Percentiles rank a stretch among this genome's conserved stretches.
These are phyloP conservation scores for Phytophthora colocasiae DNA, from an alignment of 352 stramenopile species.

Conservation along the genomic window DNA sequence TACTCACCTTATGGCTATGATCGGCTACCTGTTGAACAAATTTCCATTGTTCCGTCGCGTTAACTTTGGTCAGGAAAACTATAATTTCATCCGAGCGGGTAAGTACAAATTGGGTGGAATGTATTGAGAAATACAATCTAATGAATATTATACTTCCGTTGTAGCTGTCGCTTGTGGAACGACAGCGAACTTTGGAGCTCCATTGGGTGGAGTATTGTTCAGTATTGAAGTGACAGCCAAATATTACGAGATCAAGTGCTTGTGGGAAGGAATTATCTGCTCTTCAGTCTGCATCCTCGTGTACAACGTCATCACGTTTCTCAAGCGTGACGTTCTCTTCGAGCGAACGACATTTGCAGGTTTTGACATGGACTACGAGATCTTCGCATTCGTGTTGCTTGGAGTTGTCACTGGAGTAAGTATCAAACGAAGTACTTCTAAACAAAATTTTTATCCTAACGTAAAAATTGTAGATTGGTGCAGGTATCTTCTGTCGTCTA, in stretches of 20 bases:
- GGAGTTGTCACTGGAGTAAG: conserved; percentile 78
- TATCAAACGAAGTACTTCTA: not conserved
- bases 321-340: conserved; percentile 83
- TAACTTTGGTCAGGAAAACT: conserved; percentile 82
- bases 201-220: conserved; percentile 79
- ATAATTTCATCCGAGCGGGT: conserved; percentile 76
- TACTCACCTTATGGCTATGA: conserved; percentile 79
- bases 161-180: conserved; percentile 79
- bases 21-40: conserved; percentile 73
- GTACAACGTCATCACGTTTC: conserved; percentile 82
- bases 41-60: conserved; percentile 72
- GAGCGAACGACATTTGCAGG: conserved; percentile 79
- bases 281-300: conserved; percentile 84
- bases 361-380: conserved; percentile 87
- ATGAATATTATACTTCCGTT: not conserved
- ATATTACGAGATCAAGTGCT: conserved; percentile 88
- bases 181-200: conserved; percentile 84
- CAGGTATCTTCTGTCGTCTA: conserved; percentile 71
- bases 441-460: not conserved
- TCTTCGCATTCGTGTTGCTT: conserved; percentile 79
- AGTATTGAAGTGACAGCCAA: conserved; percentile 88
- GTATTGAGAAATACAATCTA: too few relatives aligned
- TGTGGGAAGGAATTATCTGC: conserved; percentile 88
- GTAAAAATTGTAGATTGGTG: conserved; percentile 49
- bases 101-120: not conserved